Evolutionary conservation across 805 yeast genomes (phyloP).

Genomic region (Lipomyces oligophaga): DNA sequence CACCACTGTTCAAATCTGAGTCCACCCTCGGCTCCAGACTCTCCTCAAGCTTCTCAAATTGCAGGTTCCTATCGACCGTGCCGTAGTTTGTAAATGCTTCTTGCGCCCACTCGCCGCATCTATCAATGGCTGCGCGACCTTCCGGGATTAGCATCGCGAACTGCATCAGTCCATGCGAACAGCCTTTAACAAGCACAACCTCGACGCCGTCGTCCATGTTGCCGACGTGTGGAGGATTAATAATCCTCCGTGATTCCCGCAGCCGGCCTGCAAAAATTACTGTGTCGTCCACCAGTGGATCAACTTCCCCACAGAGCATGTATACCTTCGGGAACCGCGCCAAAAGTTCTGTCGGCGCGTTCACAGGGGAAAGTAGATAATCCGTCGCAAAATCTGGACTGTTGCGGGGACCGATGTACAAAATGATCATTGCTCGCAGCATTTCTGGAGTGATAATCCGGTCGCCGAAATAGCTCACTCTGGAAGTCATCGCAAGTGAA

Average conservation of each 20-base stretch:
- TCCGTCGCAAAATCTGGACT: slow-evolving; percentile 32
- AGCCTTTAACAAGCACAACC: slow-evolving; percentile 32
- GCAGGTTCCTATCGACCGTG: no score
- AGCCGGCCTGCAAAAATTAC: slow-evolving; percentile 34
- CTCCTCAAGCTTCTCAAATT: slow-evolving; percentile 2
- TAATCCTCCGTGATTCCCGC: slow-evolving; percentile 32
- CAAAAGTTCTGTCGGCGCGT: slow-evolving; percentile 32
- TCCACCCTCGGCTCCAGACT: background rate
- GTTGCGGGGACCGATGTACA: slow-evolving; percentile 32
- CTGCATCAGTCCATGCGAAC: slow-evolving; percentile 34
- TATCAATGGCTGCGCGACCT: slow-evolving; percentile 26
- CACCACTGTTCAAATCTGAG: no score
- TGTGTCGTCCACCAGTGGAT: slow-evolving; percentile 36
- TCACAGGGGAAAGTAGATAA: slow-evolving; percentile 32
- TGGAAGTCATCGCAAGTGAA: slow-evolving; percentile 34
- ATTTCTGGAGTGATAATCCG: slow-evolving; percentile 34
- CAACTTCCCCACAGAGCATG: slow-evolving; percentile 36
- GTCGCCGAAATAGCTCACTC: slow-evolving; percentile 33
- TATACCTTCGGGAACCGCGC: slow-evolving; percentile 35
- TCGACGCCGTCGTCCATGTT: slow-evolving; percentile 30
- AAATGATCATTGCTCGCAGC: slow-evolving; percentile 32
- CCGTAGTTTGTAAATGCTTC: slow-evolving; percentile 18
- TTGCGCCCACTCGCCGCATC: slow-evolving; percentile 33
- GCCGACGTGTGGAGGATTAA: slow-evolving; percentile 6
- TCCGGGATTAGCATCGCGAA: slow-evolving; percentile 33